Evolutionary conservation across 1,284 basidiomycete species (phyloP), one percentile per base, ranked within the genome.

Genomic region (Trametes polyzona): DNA sequence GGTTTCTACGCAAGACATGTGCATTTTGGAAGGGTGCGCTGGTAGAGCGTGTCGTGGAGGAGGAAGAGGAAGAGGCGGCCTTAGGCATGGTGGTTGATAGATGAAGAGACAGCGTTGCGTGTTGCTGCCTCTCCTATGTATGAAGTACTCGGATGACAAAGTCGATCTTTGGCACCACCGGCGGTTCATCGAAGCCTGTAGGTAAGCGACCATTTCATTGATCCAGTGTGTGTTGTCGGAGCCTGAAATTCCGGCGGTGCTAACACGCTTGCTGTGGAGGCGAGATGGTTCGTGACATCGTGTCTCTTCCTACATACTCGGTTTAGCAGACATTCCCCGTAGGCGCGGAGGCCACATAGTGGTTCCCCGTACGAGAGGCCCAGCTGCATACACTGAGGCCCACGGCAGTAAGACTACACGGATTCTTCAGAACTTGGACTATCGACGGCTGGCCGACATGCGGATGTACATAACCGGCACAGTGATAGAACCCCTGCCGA

Each of bases 1-100:
- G 66, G 46, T 68, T 68, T 24, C 66, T 55, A 24, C 65, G 57
- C 14, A 68, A 29, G 10, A 64, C 61, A 29, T 65, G 64, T 11
- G 64, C 62, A 21, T 52, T 57, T 14, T 61, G 65, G 17, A 62
- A 65, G 10, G 54, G 43, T 0, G 47, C 56, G 1, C 46, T 43
- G 4, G 52, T 35, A 3, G 47, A 48, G 12, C 55, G 51, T 2
- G 37, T 44, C 5, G 56, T 19, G 7, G 51, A 19, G 2, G 61
- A 32, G 3, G 52, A 29, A 5, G 66, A 61, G 16, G 49, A 26
- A 3, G 59, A 14, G 14, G 55, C 33, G 41, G 24, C 54, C 44
- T 66, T 66, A 6, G 65, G 63, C 65, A 66, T 66, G 44, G 55
- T 53, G 19, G 41, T 23, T n/a, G 55, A 48, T 29, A 17, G 35